Percentiles rank a stretch among this genome's conserved stretches.
These are phyloP conservation scores for Hymenoscyphus fraxineus DNA, from an alignment of 2,329 filamentous ascomycete species.

Conservation along the genomic window DNA sequence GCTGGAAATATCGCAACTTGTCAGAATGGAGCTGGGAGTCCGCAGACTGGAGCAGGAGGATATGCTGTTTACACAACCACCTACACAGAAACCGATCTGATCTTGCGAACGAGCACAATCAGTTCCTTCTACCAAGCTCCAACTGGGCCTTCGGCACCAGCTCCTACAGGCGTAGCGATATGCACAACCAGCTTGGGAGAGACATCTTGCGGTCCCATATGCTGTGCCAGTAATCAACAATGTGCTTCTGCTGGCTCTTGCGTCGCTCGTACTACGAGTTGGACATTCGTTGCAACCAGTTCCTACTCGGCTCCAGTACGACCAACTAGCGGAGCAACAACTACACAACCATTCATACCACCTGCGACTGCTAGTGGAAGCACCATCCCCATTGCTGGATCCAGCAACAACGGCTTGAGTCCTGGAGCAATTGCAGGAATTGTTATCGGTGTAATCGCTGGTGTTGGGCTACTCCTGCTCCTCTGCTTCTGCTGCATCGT, in stretches of 20 bases:
- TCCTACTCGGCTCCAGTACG: constrained; percentile 41
- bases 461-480: constrained; percentile 62
- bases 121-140: constrained; percentile 45
- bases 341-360: constrained; percentile 45
- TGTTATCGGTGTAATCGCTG: constrained; percentile 68
- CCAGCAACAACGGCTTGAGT: constrained; percentile 46
- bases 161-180: constrained; percentile 37
- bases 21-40: constrained; percentile 31
- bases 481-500: constrained; percentile 73
- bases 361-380: constrained; percentile 50
- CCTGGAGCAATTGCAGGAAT: constrained; percentile 76
- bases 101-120: constrained; percentile 56
- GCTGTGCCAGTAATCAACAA: constrained; percentile 67
- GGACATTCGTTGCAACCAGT: constrained; percentile 37
- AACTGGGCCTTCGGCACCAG: constrained; percentile 11
- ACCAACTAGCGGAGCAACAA: constrained; percentile 52
- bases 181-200: constrained; percentile 54
- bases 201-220: constrained; percentile 63
- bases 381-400: constrained; percentile 23
- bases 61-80: constrained; percentile 40
- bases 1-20: constrained; percentile 49
- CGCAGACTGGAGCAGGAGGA: constrained; percentile 38
- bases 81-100: constrained; percentile 52
- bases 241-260: constrained; percentile 45
- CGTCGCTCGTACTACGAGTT: constrained; percentile 19